A percentile compares a stretch with the other conserved stretches of the same genome.
Conservation (phyloP, 164 flowering plant species). For the Santalum album region DNA sequence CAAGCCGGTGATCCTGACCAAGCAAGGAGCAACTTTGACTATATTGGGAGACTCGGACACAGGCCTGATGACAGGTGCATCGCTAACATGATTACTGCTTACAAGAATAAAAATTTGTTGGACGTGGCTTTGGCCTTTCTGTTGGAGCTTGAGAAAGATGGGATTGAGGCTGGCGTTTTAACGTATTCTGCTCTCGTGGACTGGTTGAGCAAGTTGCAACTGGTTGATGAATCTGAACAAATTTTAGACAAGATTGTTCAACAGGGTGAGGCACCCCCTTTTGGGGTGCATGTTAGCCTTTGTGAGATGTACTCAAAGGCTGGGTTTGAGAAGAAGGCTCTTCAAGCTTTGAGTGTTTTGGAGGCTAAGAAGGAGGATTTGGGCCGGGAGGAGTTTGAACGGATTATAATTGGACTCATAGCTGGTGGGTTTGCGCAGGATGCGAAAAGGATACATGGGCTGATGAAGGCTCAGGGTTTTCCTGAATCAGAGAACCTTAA, state of each 20-base stretch:
- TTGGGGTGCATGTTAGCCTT: conserved; percentile 62
- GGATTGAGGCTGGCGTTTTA: conserved; percentile 61
- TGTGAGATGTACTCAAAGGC: conserved; percentile 72
- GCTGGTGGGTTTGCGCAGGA: conserved; percentile 54
- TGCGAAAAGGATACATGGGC: conserved; percentile 36
- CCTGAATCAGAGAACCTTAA: conserved; percentile 28
- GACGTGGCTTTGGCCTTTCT: conserved; percentile 68
- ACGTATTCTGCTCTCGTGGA: conserved; percentile 76
- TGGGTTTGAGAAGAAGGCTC: conserved; percentile 57
- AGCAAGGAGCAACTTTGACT: conserved; percentile 59
- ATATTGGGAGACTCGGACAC: conserved; percentile 48
- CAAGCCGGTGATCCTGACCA: conserved; percentile 46
- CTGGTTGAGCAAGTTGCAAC: conserved; percentile 66
- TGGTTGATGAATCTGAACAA: conserved; percentile 79
- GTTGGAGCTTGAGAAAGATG: conserved; percentile 66
- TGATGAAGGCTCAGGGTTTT: conserved; percentile 66
- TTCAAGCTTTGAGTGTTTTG: conserved; percentile 54
- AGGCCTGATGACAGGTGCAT: conserved; percentile 72
- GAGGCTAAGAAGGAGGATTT: conserved; percentile 61
- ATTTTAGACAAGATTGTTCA: conserved; percentile 44
- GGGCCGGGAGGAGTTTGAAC: conserved; percentile 49
- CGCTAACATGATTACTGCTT: conserved; percentile 68
- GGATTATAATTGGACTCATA: conserved; percentile 47
- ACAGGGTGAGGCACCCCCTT: conserved; percentile 59
- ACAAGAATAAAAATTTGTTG: conserved; percentile 55